These are phyloP conservation scores for Wilcoxina mikolae DNA, from an alignment of 495 filamentous ascomycete species.

Conservation along the genomic window DNA sequence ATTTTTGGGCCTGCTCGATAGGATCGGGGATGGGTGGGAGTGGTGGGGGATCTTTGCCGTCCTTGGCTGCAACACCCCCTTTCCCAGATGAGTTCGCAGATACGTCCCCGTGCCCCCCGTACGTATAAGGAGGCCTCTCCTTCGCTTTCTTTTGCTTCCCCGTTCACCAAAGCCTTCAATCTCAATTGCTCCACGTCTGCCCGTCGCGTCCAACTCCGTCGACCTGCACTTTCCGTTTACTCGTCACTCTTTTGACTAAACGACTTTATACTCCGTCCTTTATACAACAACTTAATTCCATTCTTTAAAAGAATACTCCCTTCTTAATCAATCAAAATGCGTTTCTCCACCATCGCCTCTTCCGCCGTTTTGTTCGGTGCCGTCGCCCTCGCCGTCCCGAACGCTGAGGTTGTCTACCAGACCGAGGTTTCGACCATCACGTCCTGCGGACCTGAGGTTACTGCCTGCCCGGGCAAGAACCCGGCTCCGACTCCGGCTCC, in stretches of 20 bases:
- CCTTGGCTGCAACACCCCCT: slow-evolving; percentile 11
- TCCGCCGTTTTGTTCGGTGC: slow-evolving; percentile 37
- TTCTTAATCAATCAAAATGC: slow-evolving; percentile 37
- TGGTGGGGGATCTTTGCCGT: slow-evolving; percentile 16
- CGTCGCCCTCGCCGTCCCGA: slow-evolving; percentile 37
- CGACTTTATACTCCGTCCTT: no score
- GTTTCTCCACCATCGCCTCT: slow-evolving; percentile 32
- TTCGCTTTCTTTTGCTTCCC: slow-evolving; percentile 32
- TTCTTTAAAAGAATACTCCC: slow-evolving; percentile 31
- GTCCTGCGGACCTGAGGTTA: slow-evolving; percentile 29
- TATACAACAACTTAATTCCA: slow-evolving; percentile 23
- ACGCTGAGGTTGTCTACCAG: slow-evolving; percentile 34
- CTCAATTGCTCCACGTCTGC: slow-evolving; percentile 31
- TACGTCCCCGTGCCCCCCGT: neutral
- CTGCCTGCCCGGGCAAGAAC: slow-evolving; percentile 20
- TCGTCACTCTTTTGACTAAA: slow-evolving; percentile 41
- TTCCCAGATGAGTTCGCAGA: no score
- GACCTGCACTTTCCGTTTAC: slow-evolving; percentile 34
- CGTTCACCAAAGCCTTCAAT: slow-evolving; percentile 39
- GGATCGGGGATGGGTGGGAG: slow-evolving; percentile 4
- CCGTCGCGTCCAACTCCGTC: slow-evolving; percentile 16
- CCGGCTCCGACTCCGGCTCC: slow-evolving; percentile 8
- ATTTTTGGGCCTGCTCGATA: no score
- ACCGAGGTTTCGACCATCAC: slow-evolving; percentile 45
- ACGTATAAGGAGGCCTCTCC: slow-evolving; percentile 33